A percentile compares a stretch with the other conserved stretches of the same genome.
Evolutionary conservation across 352 stramenopile genomes (phyloP).

Genomic region (Pythium oligandrum): DNA sequence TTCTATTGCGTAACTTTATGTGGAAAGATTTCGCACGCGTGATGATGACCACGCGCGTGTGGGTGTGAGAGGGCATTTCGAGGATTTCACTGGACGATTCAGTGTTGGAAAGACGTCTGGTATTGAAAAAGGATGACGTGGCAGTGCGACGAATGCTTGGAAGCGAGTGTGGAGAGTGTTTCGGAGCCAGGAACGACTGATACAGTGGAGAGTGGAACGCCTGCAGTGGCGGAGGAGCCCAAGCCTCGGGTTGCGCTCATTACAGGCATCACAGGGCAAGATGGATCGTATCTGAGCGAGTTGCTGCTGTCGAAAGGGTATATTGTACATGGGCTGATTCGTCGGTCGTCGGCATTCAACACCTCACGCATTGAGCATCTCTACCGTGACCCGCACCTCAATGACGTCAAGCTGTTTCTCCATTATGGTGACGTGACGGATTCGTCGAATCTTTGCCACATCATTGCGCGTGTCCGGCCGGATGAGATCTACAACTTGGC

Average conservation of each 20-base stretch:
- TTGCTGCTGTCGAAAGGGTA: slow-evolving; percentile 97
- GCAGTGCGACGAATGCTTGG: background rate
- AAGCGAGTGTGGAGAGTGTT: background rate
- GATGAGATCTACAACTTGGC: slow-evolving; percentile 99
- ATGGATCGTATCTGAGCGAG: slow-evolving; percentile 98
- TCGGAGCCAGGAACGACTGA: background rate
- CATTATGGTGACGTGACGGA: slow-evolving; percentile 99
- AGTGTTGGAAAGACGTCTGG: background rate
- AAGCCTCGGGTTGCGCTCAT: slow-evolving; percentile 84
- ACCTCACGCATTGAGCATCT: slow-evolving; percentile 97
- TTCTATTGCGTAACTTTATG: slow-evolving; percentile 10
- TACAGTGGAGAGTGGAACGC: background rate
- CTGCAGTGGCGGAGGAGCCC: background rate
- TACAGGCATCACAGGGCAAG: slow-evolving; percentile 98
- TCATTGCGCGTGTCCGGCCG: slow-evolving; percentile 93
- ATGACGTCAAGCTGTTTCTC: slow-evolving; percentile 93
- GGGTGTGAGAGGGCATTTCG: too few species aligned
- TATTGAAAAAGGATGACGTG: background rate
- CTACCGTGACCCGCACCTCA: slow-evolving; percentile 95
- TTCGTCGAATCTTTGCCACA: slow-evolving; percentile 95
- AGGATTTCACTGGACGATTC: background rate
- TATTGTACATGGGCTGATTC: slow-evolving; percentile 93
- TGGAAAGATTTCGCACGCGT: slow-evolving; percentile 16
- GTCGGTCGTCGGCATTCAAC: slow-evolving; percentile 98
- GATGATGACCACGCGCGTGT: background rate